Percentiles rank a stretch among this genome's conserved stretches.
Conservation (phyloP, 176 grass and related monocot species). For the Oryza glumipatula region DNA sequence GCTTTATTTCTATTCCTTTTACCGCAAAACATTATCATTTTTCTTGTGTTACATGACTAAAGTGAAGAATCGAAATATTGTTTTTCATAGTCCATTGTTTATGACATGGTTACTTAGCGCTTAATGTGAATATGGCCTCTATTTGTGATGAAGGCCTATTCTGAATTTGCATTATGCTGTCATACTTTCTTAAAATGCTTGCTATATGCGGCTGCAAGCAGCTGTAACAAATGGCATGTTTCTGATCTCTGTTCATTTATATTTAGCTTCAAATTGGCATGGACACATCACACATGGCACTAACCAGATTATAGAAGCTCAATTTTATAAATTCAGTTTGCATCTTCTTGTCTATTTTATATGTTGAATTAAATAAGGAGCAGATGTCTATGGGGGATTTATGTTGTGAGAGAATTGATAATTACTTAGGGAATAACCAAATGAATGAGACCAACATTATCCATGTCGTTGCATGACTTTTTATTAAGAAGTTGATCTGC, state of each 20-base stretch:
- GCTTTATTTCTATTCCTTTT: slow-evolving; percentile 14
- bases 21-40: slow-evolving; percentile 19
- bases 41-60: slow-evolving; percentile 7
- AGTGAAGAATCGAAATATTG: not conserved
- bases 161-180: slow-evolving; percentile 5
- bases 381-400: not conserved
- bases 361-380: not conserved
- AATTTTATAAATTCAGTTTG: slow-evolving; percentile 14
- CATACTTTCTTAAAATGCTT: not conserved
- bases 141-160: not conserved
- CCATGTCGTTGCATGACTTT: not conserved
- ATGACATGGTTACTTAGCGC: slow-evolving; percentile 22
- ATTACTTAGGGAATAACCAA: not conserved
- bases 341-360: not conserved
- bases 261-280: slow-evolving; percentile 1
- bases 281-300: not conserved
- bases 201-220: not conserved
- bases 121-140: not conserved
- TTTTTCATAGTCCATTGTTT: not conserved
- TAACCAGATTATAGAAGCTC: slow-evolving; percentile 6
- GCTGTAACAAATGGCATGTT: not conserved
- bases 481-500: slow-evolving; percentile 1
- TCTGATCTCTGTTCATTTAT: slow-evolving; percentile 27
- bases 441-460: not conserved
- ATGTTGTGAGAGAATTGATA: not conserved